Conservation (phyloP, 2,329 filamentous ascomycete species). For the Macroventuria anomochaeta region DNA sequence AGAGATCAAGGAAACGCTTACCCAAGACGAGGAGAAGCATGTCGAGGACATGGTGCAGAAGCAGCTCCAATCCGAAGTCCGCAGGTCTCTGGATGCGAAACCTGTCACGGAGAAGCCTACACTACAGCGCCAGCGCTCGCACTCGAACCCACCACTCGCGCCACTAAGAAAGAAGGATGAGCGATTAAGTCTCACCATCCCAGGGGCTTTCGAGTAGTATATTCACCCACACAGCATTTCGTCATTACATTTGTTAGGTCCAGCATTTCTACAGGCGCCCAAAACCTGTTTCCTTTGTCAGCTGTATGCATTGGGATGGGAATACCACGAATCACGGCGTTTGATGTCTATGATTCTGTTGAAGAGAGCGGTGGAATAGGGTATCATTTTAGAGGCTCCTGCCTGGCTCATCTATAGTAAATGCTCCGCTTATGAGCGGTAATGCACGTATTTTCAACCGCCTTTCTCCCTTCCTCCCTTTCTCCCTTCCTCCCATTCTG, state of each 20-base stretch:
- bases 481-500: no score
- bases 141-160: slow-evolving; percentile 32
- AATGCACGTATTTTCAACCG: neutral
- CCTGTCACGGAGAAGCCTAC: slow-evolving; percentile 12
- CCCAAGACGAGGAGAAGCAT: slow-evolving; percentile 41
- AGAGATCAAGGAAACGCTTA: slow-evolving; percentile 16
- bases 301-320: slow-evolving; percentile 5
- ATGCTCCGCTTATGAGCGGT: neutral
- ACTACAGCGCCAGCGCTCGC: slow-evolving; percentile 32
- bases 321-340: slow-evolving; percentile 15
- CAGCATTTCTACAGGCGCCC: slow-evolving; percentile 9
- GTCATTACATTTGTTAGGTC: neutral
- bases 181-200: slow-evolving; percentile 45
- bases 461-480: neutral
- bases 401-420: neutral
- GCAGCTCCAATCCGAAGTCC: slow-evolving; percentile 44
- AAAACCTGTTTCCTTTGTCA: neutral
- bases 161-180: slow-evolving; percentile 41
- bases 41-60: slow-evolving; percentile 45
- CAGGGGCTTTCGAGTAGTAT: slow-evolving; percentile 37
- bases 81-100: slow-evolving; percentile 31
- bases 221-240: no score
- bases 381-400: neutral
- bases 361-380: neutral
- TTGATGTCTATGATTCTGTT: neutral